Evolutionary conservation across 2,329 filamentous ascomycete species (phyloP), one percentile per base, ranked within the genome.

Genomic region (Aspergillus clavatus): DNA sequence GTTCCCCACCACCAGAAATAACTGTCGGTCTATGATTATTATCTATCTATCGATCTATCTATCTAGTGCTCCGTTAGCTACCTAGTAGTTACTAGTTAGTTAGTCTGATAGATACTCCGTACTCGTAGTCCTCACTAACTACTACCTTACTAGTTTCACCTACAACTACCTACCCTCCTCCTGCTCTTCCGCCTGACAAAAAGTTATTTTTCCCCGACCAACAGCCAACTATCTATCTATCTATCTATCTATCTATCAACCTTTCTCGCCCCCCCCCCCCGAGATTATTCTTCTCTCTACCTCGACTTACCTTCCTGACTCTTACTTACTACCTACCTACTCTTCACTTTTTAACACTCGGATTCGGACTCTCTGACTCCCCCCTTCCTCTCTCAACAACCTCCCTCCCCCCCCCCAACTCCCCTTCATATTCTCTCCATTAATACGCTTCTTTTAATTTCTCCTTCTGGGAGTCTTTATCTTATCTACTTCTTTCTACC

Each of bases 261-360:
- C n/a, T n/a, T n/a, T n/a, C n/a, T n/a, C n/a, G 37, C 44, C 36
- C 26, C 36, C 37, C 18, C 31, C 22, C 35, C 35, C 45, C 39
- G 28, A 46, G 29, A 43, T 50, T 42, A 42, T 43, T 46, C 28
- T 44, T 40, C 47, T 50, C 45, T 51, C 48, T 53, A 50, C 56
- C 54, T 46, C 50, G n/a, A n/a, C 53, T 53, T 48, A 47, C 53
- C 53, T 47, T 48, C 49, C 47, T 55, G 41, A 51, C 52, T 45
- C 52, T 49, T 49, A 47, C 42, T 22, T 24, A 41, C 45, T 38
- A 41, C n/a, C n/a, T n/a, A n/a, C n/a, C n/a, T n/a, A n/a, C n/a
- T n/a, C n/a, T n/a, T n/a, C n/a, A n/a, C n/a, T n/a, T n/a, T n/a
- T n/a, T n/a, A n/a, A n/a, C n/a, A n/a, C n/a, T n/a, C n/a, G n/a